phyloP scores from a whole-genome alignment of 2,329 filamentous ascomycete genomes.

The Colletotrichum endophyticum region DNA sequence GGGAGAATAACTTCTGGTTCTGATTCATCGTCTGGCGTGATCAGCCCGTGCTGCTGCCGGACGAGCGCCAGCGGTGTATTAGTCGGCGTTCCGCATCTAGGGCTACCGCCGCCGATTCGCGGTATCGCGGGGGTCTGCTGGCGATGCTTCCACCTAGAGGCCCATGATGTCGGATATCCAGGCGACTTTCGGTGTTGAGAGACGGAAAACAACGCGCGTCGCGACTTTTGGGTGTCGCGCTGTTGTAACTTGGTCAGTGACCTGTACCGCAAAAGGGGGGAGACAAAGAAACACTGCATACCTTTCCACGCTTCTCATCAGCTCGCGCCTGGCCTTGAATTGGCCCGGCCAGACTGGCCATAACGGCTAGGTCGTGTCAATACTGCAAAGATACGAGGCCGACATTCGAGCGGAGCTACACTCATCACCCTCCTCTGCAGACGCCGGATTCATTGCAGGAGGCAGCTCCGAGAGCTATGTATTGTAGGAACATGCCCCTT shows the following conservation, averaged over 20 bases:
- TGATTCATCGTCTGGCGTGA: not conserved
- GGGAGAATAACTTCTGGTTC: not conserved
- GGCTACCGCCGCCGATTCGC: not conserved
- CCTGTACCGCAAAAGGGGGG: not conserved
- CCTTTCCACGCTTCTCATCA: not conserved
- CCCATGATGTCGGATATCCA: not conserved
- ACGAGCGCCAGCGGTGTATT: not conserved
- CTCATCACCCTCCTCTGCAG: not conserved
- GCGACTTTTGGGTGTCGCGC: not conserved
- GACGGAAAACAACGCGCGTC: not conserved
- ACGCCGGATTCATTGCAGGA: rapidly evolving
- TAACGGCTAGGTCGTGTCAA: not conserved
- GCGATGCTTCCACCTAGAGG: not conserved
- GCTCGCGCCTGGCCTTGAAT: not conserved
- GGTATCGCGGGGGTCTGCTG: not conserved
- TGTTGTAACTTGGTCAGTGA: not conserved
- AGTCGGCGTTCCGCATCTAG: not conserved
- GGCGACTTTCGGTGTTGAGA: not conserved
- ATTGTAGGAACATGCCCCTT: not conserved
- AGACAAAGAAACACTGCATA: not conserved
- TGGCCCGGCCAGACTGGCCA: conserved; percentile 5
- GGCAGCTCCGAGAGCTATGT: not conserved
- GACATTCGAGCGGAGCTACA: not conserved
- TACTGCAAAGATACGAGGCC: not conserved
- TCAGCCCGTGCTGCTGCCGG: not conserved